A percentile compares a stretch with the other conserved stretches of the same genome.
These are phyloP conservation scores for Mortierella hygrophila DNA, from an alignment of 192 early-diverging fungal species.

Conservation along the genomic window DNA sequence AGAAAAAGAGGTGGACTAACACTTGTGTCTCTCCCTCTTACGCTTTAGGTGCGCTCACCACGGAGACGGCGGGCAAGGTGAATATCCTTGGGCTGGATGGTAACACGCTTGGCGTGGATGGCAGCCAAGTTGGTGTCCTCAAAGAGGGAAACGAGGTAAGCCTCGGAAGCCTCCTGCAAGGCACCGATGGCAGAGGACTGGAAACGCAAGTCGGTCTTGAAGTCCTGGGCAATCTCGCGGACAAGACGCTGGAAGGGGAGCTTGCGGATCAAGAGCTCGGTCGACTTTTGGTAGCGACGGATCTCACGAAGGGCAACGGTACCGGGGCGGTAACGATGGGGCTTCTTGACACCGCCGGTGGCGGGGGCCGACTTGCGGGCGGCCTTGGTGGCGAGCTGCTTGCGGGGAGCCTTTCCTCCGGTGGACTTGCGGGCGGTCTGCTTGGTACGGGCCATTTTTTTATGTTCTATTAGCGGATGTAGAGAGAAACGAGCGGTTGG, in stretches of 20 bases:
- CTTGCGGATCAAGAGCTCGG: constrained; percentile 94
- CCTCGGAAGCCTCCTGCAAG: constrained; percentile 73
- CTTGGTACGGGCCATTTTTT: neutral
- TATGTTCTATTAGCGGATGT: neutral
- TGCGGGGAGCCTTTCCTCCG: constrained; percentile 98
- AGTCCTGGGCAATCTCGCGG: constrained; percentile 99
- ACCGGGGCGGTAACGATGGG: constrained; percentile 89
- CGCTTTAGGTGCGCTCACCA: constrained; percentile 84
- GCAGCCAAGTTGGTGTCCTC: constrained; percentile 99
- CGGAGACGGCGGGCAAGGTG: constrained; percentile 98
- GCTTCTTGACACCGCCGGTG: constrained; percentile 96
- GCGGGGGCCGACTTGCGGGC: constrained; percentile 96
- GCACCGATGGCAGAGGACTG: constrained; percentile 97
- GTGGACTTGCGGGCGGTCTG: constrained; percentile 98
- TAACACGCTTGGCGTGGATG: constrained; percentile 99
- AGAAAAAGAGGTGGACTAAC: too few relatives aligned
- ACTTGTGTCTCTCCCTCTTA: too few relatives aligned
- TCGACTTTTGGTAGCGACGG: constrained; percentile 96
- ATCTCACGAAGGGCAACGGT: constrained; percentile 94
- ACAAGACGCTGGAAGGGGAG: constrained; percentile 96
- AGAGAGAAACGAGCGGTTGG: neutral
- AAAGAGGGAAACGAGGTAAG: constrained; percentile 90
- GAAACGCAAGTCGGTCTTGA: constrained; percentile 99
- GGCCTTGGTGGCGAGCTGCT: constrained; percentile 95
- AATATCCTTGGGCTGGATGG: constrained; percentile 99